A percentile compares a stretch with the other conserved stretches of the same genome.
These are phyloP conservation scores for Solanum infundibuliforme DNA, from an alignment of 257 asterid species.

Conservation along the genomic window DNA sequence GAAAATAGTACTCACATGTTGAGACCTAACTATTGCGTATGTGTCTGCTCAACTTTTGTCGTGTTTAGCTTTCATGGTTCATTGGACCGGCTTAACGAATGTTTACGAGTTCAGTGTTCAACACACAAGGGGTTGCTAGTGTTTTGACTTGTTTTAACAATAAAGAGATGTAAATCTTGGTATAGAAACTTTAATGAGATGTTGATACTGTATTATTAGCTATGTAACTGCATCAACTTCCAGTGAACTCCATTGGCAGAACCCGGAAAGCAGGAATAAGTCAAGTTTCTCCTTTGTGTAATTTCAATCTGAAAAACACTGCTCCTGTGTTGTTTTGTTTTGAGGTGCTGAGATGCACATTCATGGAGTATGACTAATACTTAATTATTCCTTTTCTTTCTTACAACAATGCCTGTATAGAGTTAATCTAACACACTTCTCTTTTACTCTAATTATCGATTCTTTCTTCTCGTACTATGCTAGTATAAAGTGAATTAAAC, in stretches of 20 bases:
- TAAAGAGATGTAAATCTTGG: slow-evolving; percentile 12
- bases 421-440: background rate
- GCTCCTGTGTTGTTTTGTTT: background rate
- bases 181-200: background rate
- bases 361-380: background rate
- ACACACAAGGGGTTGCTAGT: background rate
- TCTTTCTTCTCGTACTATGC: background rate
- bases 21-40: background rate
- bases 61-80: background rate
- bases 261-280: background rate
- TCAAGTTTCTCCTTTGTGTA: background rate
- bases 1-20: background rate
- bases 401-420: background rate
- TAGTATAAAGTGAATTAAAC: background rate
- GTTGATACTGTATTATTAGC: background rate
- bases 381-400: background rate
- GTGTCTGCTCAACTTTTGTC: background rate
- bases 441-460: background rate
- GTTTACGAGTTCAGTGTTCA: background rate
- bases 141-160: slow-evolving; percentile 2
- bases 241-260: background rate
- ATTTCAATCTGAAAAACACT: background rate
- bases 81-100: background rate
- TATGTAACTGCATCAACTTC: background rate
- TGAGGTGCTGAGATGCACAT: background rate